Evolutionary conservation across 2,329 filamentous ascomycete species (phyloP).

Genomic region (Phialocephala sp.): DNA sequence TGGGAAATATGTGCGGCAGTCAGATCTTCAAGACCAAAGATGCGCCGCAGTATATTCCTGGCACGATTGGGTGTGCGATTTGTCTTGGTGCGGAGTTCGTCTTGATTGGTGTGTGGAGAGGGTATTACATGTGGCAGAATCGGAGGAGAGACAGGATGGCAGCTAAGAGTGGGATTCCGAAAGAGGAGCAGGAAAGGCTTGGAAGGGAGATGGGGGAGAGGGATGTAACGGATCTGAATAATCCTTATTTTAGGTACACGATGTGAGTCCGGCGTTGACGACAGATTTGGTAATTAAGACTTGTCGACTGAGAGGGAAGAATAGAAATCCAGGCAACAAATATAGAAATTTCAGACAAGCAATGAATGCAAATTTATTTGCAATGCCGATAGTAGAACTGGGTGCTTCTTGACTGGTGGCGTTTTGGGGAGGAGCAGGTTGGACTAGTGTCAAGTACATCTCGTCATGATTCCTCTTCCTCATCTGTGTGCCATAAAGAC

Average conservation of each 20-base stretch:
- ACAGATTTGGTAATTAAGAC: too few relatives aligned
- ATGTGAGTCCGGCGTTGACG: constrained; percentile 12
- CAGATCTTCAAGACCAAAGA: constrained; percentile 63
- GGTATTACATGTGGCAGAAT: constrained; percentile 34
- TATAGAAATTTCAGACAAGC: too few relatives aligned
- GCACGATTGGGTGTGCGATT: constrained; percentile 24
- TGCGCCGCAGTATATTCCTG: constrained; percentile 57
- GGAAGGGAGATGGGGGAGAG: constrained; percentile 26
- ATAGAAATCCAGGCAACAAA: too few relatives aligned
- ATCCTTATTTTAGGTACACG: constrained; percentile 29
- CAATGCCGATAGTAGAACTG: too few relatives aligned
- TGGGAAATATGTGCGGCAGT: constrained; percentile 70
- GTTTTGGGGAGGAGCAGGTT: too few relatives aligned
- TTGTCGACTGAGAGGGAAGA: neutral
- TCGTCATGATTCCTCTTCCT: too few relatives aligned
- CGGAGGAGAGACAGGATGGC: constrained; percentile 27
- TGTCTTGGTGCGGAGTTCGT: constrained; percentile 22
- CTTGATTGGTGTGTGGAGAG: constrained; percentile 22
- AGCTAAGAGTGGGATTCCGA: constrained; percentile 19
- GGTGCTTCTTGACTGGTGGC: too few relatives aligned
- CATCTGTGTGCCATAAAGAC: too few relatives aligned
- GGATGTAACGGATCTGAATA: constrained; percentile 34
- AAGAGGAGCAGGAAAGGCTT: constrained; percentile 24
- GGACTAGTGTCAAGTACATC: too few relatives aligned
- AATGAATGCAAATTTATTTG: too few relatives aligned